These are phyloP conservation scores for Chlamydomonas sp. DNA, from an alignment of 139 green algal genomes.

Conservation along the genomic window DNA sequence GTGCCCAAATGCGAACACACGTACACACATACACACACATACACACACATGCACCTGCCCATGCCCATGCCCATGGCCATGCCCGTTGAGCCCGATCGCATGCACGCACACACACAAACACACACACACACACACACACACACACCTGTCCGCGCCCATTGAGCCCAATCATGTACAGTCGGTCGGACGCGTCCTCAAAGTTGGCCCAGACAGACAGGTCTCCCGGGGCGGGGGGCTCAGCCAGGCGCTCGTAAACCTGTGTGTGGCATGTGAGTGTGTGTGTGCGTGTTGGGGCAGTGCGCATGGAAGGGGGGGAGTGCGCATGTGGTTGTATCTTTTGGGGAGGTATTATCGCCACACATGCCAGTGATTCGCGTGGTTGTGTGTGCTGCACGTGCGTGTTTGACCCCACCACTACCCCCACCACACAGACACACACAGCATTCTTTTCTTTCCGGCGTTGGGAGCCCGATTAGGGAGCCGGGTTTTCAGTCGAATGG, in stretches of 20 bases:
- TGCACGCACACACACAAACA: background rate
- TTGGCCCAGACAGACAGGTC: conserved; percentile 31
- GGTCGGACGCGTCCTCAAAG: conserved; percentile 18
- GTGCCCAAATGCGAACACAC: too few species aligned
- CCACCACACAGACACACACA: too few species aligned
- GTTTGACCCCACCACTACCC: too few species aligned
- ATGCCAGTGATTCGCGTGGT: too few species aligned
- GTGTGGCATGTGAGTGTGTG: background rate
- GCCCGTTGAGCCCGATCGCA: too few species aligned
- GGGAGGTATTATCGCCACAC: too few species aligned
- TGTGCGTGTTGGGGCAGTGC: background rate
- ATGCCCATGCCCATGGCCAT: too few species aligned
- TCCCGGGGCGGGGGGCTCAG: conserved; percentile 17
- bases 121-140: background rate
- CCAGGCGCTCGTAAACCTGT: conserved; percentile 29
- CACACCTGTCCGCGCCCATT: conserved; percentile 35
- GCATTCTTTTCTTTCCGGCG: too few species aligned
- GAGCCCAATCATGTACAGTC: conserved; percentile 45
- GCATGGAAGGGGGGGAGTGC: background rate
- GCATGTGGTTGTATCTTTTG: too few species aligned
- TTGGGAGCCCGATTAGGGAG: background rate
- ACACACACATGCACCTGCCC: too few species aligned
- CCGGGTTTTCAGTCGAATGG: background rate
- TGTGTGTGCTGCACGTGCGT: too few species aligned
- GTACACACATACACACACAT: too few species aligned